phyloP scores from a whole-genome alignment of 139 green algal genomes.

The Astrephomene gubernaculifera region DNA sequence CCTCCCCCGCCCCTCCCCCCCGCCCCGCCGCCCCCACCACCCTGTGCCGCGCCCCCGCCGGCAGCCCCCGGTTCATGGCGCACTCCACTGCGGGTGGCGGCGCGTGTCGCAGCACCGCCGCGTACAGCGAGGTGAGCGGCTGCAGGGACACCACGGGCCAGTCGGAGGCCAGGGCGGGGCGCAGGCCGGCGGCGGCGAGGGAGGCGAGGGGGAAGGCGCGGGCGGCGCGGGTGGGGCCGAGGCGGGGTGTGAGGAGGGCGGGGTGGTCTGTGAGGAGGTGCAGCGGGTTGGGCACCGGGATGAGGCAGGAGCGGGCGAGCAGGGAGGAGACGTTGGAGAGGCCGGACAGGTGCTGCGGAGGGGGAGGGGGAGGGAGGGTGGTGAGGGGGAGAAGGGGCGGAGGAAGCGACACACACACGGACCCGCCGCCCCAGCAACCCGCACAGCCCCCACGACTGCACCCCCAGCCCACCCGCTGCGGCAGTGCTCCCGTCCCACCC shows the following conservation, averaged over 20 bases:
- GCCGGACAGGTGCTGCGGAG: conserved; percentile 69
- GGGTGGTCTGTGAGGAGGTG: conserved; percentile 76
- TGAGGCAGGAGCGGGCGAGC: conserved; percentile 27
- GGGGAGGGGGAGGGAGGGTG: background rate
- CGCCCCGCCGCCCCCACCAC: background rate
- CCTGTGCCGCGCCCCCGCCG: background rate
- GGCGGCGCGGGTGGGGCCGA: conserved; percentile 53
- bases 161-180: conserved; percentile 65
- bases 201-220: conserved; percentile 60
- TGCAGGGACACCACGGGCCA: conserved; percentile 79
- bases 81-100: background rate
- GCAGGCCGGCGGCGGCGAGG: conserved; percentile 52
- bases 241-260: conserved; percentile 54
- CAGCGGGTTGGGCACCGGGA: conserved; percentile 75
- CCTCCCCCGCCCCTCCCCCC: background rate
- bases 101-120: conserved; percentile 38
- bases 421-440: too few species aligned
- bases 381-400: too few species aligned
- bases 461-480: too few species aligned
- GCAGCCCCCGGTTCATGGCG: background rate
- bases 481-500: too few species aligned
- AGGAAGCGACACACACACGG: too few species aligned
- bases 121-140: conserved; percentile 51
- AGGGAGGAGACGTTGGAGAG: background rate
- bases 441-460: too few species aligned